These are phyloP conservation scores for Trichoderma cornu-damae DNA, from an alignment of 2,329 filamentous ascomycete genomes.

Conservation along the genomic window DNA sequence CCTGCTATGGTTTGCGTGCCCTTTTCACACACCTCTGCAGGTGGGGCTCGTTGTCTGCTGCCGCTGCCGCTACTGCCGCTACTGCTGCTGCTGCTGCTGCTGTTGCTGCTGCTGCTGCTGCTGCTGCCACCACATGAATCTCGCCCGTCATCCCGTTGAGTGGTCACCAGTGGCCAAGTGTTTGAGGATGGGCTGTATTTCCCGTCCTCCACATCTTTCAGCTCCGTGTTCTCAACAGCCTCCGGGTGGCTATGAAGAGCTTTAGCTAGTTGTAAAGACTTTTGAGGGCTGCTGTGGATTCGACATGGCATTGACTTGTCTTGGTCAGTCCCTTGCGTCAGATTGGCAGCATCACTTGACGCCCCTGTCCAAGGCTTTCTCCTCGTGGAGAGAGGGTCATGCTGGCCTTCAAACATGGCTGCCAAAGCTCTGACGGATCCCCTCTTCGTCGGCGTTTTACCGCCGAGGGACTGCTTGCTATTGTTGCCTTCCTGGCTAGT, in stretches of 20 bases:
- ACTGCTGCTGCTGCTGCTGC: no score
- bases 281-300: background rate
- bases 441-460: slow-evolving; percentile 25
- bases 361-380: background rate
- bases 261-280: background rate
- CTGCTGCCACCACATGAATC: background rate
- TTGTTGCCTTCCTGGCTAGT: background rate
- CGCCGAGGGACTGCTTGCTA: background rate
- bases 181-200: background rate
- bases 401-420: slow-evolving; percentile 44
- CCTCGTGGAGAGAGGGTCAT: background rate
- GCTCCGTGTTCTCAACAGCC: background rate
- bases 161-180: background rate
- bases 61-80: no score
- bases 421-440: slow-evolving; percentile 46
- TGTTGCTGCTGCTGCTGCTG: no score
- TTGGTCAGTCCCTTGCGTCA: background rate
- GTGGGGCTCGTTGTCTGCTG: no score
- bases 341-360: background rate
- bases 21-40: background rate
- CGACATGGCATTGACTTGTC: background rate
- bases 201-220: background rate
- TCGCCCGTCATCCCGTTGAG: background rate
- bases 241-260: background rate
- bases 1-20: background rate